These are phyloP conservation scores for Gentiana macrophylla DNA, from an alignment of 257 asterid species.

Conservation along the genomic window DNA sequence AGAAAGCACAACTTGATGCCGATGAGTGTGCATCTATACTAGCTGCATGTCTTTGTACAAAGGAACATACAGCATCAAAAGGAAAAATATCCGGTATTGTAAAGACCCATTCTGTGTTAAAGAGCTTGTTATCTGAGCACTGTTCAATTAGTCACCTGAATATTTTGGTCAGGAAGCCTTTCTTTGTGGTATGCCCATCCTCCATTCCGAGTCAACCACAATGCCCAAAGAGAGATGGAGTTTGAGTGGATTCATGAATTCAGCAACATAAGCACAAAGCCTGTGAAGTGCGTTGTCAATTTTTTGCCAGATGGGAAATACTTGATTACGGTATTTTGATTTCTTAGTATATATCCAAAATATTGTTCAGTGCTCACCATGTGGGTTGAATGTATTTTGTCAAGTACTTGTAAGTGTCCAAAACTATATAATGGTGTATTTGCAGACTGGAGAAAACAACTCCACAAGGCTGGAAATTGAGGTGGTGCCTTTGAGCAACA, in stretches of 20 bases:
- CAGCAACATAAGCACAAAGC: slow-evolving; percentile 29
- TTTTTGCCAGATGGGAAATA: slow-evolving; percentile 58
- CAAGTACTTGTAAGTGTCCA: slow-evolving; percentile 6
- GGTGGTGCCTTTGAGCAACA: slow-evolving; percentile 39
- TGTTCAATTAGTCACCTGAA: slow-evolving; percentile 10
- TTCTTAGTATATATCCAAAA: background rate
- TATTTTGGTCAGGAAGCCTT: slow-evolving; percentile 38
- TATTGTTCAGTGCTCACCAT: background rate
- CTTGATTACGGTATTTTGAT: slow-evolving; percentile 49
- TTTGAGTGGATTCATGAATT: slow-evolving; percentile 72
- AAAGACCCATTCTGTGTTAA: slow-evolving; percentile 8
- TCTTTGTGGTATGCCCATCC: slow-evolving; percentile 76
- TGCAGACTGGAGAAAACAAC: slow-evolving; percentile 52
- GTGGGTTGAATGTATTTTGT: slow-evolving; percentile 6
- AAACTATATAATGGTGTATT: slow-evolving; percentile 13
- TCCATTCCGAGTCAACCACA: slow-evolving; percentile 75
- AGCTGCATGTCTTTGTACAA: slow-evolving; percentile 74
- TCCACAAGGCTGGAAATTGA: slow-evolving; percentile 45
- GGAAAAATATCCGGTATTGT: slow-evolving; percentile 49
- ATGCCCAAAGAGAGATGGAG: slow-evolving; percentile 47
- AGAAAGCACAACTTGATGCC: slow-evolving; percentile 36
- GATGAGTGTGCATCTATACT: slow-evolving; percentile 57
- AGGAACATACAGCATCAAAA: slow-evolving; percentile 30
- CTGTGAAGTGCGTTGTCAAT: slow-evolving; percentile 34
- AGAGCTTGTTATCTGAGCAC: slow-evolving; percentile 9